phyloP scores from a whole-genome alignment of 495 filamentous ascomycete species.

The Aspergillus biplanus region DNA sequence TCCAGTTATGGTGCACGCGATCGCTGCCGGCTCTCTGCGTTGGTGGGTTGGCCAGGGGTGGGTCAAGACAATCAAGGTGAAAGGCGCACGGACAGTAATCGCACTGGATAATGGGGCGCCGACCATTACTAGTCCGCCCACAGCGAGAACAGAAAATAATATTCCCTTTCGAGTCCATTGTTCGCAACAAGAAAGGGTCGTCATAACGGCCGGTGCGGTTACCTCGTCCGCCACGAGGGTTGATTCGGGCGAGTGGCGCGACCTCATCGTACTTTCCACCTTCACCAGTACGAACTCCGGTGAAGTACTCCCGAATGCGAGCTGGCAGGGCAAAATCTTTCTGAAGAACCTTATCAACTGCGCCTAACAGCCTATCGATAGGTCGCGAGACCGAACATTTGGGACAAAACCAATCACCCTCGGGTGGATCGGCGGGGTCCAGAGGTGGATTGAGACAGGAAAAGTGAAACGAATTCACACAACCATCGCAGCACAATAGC shows the following conservation, averaged over 20 bases:
- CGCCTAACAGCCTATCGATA: slow-evolving; percentile 62
- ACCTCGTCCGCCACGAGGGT: slow-evolving; percentile 28
- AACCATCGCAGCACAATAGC: slow-evolving; percentile 91
- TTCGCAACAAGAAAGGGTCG: slow-evolving; percentile 27
- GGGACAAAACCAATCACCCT: slow-evolving; percentile 84
- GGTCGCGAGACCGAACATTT: slow-evolving; percentile 61
- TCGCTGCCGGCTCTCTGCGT: slow-evolving; percentile 41
- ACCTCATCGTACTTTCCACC: slow-evolving; percentile 80
- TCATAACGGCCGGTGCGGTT: slow-evolving; percentile 36
- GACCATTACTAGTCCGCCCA: slow-evolving; percentile 57
- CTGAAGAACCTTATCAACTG: slow-evolving; percentile 66
- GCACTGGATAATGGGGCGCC: slow-evolving; percentile 73
- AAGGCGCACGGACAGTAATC: slow-evolving; percentile 79
- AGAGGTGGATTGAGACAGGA: slow-evolving; percentile 81
- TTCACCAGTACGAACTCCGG: slow-evolving; percentile 70
- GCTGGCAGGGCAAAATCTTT: slow-evolving; percentile 73
- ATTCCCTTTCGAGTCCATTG: slow-evolving; percentile 25
- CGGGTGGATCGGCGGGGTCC: slow-evolving; percentile 61
- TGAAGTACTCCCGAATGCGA: slow-evolving; percentile 70
- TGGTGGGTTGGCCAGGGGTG: slow-evolving; percentile 79
- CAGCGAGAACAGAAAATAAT: slow-evolving; percentile 68
- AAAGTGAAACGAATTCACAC: slow-evolving; percentile 84
- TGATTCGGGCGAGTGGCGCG: slow-evolving; percentile 32
- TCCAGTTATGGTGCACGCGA: slow-evolving; percentile 69
- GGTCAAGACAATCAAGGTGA: slow-evolving; percentile 90